A percentile compares a stretch with the other conserved stretches of the same genome.
These are phyloP conservation scores for Rhizopus delemar DNA, from an alignment of 371 early-diverging fungal species.

Conservation along the genomic window DNA sequence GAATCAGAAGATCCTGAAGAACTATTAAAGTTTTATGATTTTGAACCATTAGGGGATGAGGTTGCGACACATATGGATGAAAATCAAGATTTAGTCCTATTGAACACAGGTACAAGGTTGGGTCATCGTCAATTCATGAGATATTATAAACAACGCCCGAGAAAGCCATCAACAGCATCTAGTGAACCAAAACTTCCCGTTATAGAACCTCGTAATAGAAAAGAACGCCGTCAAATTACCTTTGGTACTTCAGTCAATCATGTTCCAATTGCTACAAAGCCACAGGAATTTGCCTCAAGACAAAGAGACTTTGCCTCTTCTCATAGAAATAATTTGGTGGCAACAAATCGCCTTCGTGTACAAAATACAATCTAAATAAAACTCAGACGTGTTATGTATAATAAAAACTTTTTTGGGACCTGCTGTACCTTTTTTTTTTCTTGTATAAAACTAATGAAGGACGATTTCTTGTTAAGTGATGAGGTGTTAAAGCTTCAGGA, in stretches of 20 bases:
- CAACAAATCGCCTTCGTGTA: slow-evolving; percentile 23
- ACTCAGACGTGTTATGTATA: background rate
- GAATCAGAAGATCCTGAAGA: slow-evolving; percentile 86
- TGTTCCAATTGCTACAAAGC: background rate
- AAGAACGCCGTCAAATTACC: slow-evolving; percentile 23
- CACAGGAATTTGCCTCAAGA: slow-evolving; percentile 14
- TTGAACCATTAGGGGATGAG: slow-evolving; percentile 18
- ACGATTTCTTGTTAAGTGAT: slow-evolving; percentile 69
- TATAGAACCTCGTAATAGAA: slow-evolving; percentile 27
- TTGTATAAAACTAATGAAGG: slow-evolving; percentile 25
- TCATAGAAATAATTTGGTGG: slow-evolving; percentile 15
- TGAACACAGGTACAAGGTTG: slow-evolving; percentile 77
- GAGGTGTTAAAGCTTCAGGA: slow-evolving; percentile 73
- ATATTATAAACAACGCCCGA: slow-evolving; percentile 77
- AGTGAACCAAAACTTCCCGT: slow-evolving; percentile 24
- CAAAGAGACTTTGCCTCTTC: slow-evolving; percentile 16
- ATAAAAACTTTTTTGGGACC: background rate
- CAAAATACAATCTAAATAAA: slow-evolving; percentile 25
- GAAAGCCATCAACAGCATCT: slow-evolving; percentile 12
- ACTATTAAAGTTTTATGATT: slow-evolving; percentile 79
- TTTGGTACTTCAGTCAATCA: slow-evolving; percentile 21
- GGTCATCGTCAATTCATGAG: slow-evolving; percentile 80
- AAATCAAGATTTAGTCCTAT: slow-evolving; percentile 62
- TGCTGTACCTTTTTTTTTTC: slow-evolving; percentile 5
- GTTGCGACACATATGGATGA: slow-evolving; percentile 9